Percentiles rank a stretch among this genome's conserved stretches.
Evolutionary conservation across 768 basidiomycete species (phyloP).

Genomic region (Phanerochaete sordida): DNA sequence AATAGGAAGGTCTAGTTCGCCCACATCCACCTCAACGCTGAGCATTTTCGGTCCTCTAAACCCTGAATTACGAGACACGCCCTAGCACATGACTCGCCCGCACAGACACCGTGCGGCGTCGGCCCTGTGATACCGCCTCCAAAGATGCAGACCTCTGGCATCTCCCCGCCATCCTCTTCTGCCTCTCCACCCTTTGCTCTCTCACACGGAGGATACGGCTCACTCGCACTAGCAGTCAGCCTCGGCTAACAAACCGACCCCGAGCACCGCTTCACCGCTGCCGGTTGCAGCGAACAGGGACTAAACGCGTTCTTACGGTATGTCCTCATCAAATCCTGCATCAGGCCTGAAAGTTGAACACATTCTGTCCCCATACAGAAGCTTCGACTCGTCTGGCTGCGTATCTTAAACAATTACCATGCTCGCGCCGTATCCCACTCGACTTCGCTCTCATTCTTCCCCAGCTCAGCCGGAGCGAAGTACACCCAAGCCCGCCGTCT

Average conservation of each 20-base stretch:
- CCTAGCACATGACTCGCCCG: constrained; percentile 10
- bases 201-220: not conserved
- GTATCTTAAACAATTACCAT: not conserved
- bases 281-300: not conserved
- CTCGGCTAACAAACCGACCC: not conserved
- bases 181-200: constrained; percentile 28
- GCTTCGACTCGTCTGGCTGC: not conserved
- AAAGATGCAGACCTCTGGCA: not conserved
- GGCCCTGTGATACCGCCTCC: not conserved
- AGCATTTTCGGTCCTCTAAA: not conserved
- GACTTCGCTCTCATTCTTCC: constrained; percentile 6
- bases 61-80: not conserved
- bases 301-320: not conserved
- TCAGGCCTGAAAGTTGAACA: not conserved
- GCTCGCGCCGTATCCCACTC: constrained; percentile 4
- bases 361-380: not conserved
- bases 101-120: constrained; percentile 7
- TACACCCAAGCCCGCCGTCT: not conserved
- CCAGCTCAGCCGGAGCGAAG: constrained; percentile 1
- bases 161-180: constrained; percentile 30
- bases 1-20: not conserved
- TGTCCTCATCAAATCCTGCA: not conserved
- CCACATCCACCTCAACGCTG: not conserved
- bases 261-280: not conserved
- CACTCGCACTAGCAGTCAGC: not conserved